Percentiles rank a stretch among this genome's conserved stretches.
Conservation (phyloP, 2,329 filamentous ascomycete genomes). For the Talaromyces sp. region DNA sequence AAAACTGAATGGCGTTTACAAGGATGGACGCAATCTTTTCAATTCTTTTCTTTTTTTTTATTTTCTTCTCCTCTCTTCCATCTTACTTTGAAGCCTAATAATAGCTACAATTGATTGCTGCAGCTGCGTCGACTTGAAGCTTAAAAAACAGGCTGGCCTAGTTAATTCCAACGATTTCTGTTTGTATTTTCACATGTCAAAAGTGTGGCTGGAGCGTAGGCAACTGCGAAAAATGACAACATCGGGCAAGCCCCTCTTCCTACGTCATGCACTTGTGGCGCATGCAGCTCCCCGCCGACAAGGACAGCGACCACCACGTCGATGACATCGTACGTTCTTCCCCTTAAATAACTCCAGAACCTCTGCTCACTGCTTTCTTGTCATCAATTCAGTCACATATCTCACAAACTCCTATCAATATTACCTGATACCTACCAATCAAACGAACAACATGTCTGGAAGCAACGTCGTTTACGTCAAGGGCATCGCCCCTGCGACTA, state of each 20-base stretch:
- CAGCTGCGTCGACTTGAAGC: neutral
- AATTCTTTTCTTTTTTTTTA: constrained; percentile 8
- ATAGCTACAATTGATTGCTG: constrained; percentile 4
- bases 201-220: constrained; percentile 5
- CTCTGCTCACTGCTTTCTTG: neutral
- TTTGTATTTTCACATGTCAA: constrained; percentile 1
- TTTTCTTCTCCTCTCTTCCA: constrained; percentile 2
- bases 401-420: neutral
- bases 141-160: neutral
- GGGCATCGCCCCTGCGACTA: constrained; percentile 78
- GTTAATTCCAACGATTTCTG: neutral
- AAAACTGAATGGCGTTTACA: neutral
- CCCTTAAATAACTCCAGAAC: neutral
- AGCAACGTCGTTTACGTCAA: constrained; percentile 75
- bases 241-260: constrained; percentile 1
- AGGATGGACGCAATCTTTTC: neutral
- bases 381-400: neutral
- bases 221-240: constrained; percentile 4
- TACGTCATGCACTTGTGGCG: constrained; percentile 16
- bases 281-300: constrained; percentile 7
- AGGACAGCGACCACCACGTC: neutral
- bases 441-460: constrained; percentile 48
- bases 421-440: neutral
- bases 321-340: constrained; percentile 8
- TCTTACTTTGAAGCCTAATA: neutral